Percentiles rank a stretch among this genome's conserved stretches.
These are phyloP conservation scores for Datisca glomerata DNA, from an alignment of 306 rosid genomes.

Conservation along the genomic window DNA sequence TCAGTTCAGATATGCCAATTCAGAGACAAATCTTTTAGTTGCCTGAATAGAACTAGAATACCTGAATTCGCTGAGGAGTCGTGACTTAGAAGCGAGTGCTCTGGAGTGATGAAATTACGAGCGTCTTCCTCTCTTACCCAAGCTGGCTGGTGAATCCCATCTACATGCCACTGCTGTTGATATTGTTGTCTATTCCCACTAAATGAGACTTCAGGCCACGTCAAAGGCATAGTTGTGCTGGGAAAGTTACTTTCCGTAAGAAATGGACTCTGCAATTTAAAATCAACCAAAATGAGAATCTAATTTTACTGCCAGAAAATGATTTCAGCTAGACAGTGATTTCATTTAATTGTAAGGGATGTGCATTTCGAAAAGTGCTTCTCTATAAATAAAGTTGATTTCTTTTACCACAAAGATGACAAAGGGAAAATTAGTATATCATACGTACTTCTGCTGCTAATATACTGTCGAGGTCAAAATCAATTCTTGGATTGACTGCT, in stretches of 20 bases:
- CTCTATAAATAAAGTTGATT: too few relatives aligned
- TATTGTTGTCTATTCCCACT: constrained; percentile 57
- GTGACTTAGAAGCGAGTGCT: constrained; percentile 59
- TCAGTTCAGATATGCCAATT: too few relatives aligned
- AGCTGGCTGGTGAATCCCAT: constrained; percentile 43
- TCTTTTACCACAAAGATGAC: background rate
- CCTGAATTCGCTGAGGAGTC: constrained; percentile 80
- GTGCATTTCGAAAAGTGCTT: too few relatives aligned
- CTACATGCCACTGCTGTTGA: constrained; percentile 68
- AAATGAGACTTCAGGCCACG: constrained; percentile 52
- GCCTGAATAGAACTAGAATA: constrained; percentile 17
- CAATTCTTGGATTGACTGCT: constrained; percentile 74
- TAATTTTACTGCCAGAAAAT: too few relatives aligned
- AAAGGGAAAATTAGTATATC: background rate
- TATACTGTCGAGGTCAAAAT: constrained; percentile 64
- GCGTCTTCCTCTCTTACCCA: constrained; percentile 69
- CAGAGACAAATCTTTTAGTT: background rate
- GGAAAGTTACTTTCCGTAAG: constrained; percentile 50
- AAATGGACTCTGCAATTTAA: constrained; percentile 45
- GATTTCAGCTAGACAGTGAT: too few relatives aligned
- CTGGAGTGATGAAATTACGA: constrained; percentile 54
- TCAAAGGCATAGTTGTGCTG: constrained; percentile 31
- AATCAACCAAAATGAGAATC: too few relatives aligned
- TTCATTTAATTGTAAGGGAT: too few relatives aligned
- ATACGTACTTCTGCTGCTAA: constrained; percentile 66